Percentiles rank a stretch among this genome's conserved stretches.
phyloP scores from a whole-genome alignment of 192 early-diverging fungal species.

The Backusella circina region DNA sequence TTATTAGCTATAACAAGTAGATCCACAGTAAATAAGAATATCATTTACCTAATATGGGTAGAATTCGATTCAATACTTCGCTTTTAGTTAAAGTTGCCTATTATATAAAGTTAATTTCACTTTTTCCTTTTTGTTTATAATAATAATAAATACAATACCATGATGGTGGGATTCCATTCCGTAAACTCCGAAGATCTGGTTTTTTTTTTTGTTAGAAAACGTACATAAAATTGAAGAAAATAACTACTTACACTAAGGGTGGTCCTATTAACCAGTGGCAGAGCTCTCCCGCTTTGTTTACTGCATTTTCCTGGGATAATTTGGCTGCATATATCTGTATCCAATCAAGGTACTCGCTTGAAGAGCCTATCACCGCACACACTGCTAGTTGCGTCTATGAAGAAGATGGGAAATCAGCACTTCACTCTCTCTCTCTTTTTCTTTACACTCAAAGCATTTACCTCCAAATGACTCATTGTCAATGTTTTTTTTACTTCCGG shows the following conservation, averaged over 20 bases:
- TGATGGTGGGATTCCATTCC: conserved; percentile 18
- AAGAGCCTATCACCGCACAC: conserved; percentile 43
- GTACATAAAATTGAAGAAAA: background rate
- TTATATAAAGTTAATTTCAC: background rate
- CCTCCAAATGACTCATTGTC: conserved; percentile 46
- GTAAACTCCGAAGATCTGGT: conserved; percentile 12
- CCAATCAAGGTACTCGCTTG: conserved; percentile 58
- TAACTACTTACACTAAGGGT: conserved; percentile 37
- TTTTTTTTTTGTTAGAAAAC: conserved; percentile 6
- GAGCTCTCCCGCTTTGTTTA: conserved; percentile 60
- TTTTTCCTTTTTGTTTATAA: background rate
- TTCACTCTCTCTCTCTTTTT: no score
- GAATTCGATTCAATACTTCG: conserved; percentile 55
- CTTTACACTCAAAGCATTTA: background rate
- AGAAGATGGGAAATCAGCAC: no score
- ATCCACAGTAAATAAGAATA: background rate
- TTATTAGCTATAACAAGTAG: background rate
- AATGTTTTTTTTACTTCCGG: conserved; percentile 22
- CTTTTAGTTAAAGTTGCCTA: conserved; percentile 58
- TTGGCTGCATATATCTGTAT: conserved; percentile 59
- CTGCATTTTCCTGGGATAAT: conserved; percentile 58
- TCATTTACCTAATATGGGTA: conserved; percentile 59
- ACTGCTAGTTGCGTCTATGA: conserved; percentile 51
- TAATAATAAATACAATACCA: conserved; percentile 10
- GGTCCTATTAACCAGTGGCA: conserved; percentile 65